Evolutionary conservation across 768 basidiomycete genomes (phyloP), one percentile per base, ranked within the genome.

Genomic region (Leccinum truebloodii): DNA sequence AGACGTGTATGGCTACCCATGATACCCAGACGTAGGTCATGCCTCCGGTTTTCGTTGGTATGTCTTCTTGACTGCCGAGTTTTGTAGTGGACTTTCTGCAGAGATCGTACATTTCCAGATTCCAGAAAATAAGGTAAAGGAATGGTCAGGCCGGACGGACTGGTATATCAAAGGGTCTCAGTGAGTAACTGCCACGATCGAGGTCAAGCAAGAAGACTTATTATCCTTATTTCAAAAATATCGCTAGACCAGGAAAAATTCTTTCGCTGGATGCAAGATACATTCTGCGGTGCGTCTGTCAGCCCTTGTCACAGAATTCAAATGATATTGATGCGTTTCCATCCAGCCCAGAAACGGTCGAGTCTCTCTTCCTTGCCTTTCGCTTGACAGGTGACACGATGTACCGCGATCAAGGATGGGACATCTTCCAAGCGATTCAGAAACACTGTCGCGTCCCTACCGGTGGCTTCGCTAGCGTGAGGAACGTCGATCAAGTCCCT

Each of bases 121-220:
- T 7, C 78, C 81, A 2, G 83, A 79, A 46, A 87, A 91, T 37
- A 79, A 79, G 0, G 75, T 86, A 66, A 77, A 80, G 12, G 72
- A 73, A 16, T 76, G 77, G 44, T 77, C 80, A 5, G 52, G 57
- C 13, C 63, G 66, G 18, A 61, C 76, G 16, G 94, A 95, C 68
- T 97, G 95, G 95, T 96, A 94, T 69, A 94, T 96, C 78, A 95
- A 94, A 75, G 91, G 90, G 18, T 86, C 84, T 26, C 69, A 75
- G 89, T 89, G 62, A 63, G 83, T 70, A 52, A 4, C 30, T 8
- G 13, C 26, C 24, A 22, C 6, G 24, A 10, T 26, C 6, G 14
- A 41, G 12, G 26, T 37, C 34, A 50, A 26, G 18, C 28, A 41
- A 16, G 1, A 9, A 56, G 20, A 14, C 52, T 70, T 22, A 66